A percentile compares a stretch with the other conserved stretches of the same genome.
These are phyloP conservation scores for Buxus sempervirens DNA, from an alignment of 164 flowering plant genomes.

Conservation along the genomic window DNA sequence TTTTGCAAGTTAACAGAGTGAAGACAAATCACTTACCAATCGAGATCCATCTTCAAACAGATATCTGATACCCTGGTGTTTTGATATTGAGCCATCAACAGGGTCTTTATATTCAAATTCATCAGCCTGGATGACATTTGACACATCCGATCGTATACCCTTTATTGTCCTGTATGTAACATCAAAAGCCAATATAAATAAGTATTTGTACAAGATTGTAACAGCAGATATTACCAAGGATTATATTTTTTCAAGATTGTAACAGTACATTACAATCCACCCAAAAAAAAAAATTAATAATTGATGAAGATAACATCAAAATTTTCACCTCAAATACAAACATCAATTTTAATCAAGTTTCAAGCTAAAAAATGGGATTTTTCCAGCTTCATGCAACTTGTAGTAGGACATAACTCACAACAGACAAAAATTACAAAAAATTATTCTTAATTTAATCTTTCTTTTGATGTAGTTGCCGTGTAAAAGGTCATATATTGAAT, in stretches of 20 bases:
- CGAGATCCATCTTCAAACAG: conserved; percentile 95
- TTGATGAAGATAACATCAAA: no score
- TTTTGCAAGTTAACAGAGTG: background rate
- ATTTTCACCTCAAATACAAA: no score
- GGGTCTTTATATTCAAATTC: conserved; percentile 99
- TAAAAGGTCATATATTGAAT: no score
- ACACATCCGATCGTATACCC: conserved; percentile 66
- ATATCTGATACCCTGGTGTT: conserved; percentile 94
- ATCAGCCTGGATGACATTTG: conserved; percentile 69
- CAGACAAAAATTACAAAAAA: no score
- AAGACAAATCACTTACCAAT: conserved; percentile 46
- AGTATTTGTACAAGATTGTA: background rate
- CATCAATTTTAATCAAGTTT: background rate
- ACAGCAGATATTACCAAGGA: no score
- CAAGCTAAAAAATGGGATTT: background rate
- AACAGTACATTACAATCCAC: no score
- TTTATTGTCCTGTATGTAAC: conserved; percentile 55
- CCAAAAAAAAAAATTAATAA: no score
- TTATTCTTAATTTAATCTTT: no score
- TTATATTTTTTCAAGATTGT: no score
- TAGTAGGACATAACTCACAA: no score
- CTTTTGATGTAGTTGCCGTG: no score
- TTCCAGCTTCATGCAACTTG: background rate
- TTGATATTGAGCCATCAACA: conserved; percentile 94
- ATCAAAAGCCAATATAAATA: background rate